These are phyloP conservation scores for Ophiostoma quercus DNA, from an alignment of 2,329 filamentous ascomycete species.

Conservation along the genomic window DNA sequence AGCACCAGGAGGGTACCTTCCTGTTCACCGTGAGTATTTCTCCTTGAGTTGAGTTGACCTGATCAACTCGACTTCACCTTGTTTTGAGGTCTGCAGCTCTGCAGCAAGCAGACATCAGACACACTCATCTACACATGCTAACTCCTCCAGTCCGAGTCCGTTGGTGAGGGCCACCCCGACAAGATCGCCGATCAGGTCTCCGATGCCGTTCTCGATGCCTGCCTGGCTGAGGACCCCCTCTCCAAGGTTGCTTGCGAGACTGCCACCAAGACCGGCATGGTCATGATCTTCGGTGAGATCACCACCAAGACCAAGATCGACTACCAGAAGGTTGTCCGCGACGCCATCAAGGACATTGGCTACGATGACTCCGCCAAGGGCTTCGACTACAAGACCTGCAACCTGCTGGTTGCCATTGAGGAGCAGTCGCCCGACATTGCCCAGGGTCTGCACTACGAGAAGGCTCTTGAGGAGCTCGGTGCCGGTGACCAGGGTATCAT, in stretches of 20 bases:
- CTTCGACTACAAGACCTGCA: conserved; percentile 99
- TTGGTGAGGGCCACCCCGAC: conserved; percentile 87
- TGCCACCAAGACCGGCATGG: conserved; percentile 98
- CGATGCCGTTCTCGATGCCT: conserved; percentile 97
- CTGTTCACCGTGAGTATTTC: conserved; percentile 64
- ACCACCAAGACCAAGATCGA: conserved; percentile 92
- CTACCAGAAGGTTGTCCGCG: conserved; percentile 96
- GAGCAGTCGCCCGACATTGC: conserved; percentile 98
- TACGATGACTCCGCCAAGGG: conserved; percentile 97
- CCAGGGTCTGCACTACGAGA: conserved; percentile 96
- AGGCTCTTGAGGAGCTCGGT: conserved; percentile 94
- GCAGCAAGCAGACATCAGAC: too few relatives aligned
- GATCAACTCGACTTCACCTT: neutral
- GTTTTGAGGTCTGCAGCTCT: neutral
- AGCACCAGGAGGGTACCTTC: conserved; percentile 65
- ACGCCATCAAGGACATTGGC: conserved; percentile 95
- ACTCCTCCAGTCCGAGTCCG: conserved; percentile 68
- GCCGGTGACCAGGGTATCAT: conserved; percentile 99
- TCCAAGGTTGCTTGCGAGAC: conserved; percentile 99
- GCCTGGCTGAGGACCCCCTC: conserved; percentile 85
- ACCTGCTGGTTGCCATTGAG: conserved; percentile 97
- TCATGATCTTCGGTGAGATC: conserved; percentile 99
- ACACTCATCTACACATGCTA: neutral
- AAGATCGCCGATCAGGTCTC: conserved; percentile 99
- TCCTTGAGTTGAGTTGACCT: neutral